Percentiles rank a stretch among this genome's conserved stretches.
Evolutionary conservation across 2,329 filamentous ascomycete genomes (phyloP).

Genomic region (Dothideomycetes sp.): DNA sequence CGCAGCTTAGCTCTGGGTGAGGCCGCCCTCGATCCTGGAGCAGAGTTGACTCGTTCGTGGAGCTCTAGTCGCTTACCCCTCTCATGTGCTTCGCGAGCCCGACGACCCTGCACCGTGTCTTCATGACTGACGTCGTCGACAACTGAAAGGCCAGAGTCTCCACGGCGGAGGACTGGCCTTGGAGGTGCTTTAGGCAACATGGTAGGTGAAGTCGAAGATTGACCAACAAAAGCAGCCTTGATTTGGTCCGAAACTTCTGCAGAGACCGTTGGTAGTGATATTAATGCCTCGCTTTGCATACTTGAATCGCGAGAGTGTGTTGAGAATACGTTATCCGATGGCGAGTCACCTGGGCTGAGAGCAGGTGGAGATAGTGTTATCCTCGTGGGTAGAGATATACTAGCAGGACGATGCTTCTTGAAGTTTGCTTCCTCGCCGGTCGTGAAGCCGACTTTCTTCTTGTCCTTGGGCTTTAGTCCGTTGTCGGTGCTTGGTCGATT

Average conservation of each 20-base stretch:
- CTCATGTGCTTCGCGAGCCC: constrained; percentile 26
- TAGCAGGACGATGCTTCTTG: constrained; percentile 11
- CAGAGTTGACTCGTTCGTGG: constrained; percentile 22
- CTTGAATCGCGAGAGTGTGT: constrained; percentile 6
- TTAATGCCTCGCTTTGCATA: constrained; percentile 1
- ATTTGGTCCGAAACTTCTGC: constrained; percentile 13
- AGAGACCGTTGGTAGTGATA: constrained; percentile 12
- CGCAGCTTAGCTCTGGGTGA: constrained; percentile 18
- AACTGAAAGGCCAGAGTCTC: constrained; percentile 10
- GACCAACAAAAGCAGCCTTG: constrained; percentile 11
- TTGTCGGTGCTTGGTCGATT: constrained; percentile 13
- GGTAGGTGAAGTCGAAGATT: neutral
- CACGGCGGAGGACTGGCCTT: constrained; percentile 14
- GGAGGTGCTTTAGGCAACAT: constrained; percentile 8
- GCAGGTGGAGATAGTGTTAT: constrained; percentile 8
- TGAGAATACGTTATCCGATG: neutral
- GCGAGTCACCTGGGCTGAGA: constrained; percentile 2
- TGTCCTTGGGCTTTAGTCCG: constrained; percentile 14
- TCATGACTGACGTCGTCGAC: constrained; percentile 10
- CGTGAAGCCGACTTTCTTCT: constrained; percentile 18
- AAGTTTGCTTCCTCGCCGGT: constrained; percentile 12
- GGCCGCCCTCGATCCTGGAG: constrained; percentile 22
- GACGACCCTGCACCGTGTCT: constrained; percentile 13
- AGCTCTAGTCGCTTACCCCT: constrained; percentile 27
- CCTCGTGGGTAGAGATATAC: constrained; percentile 4